These are phyloP conservation scores for Trichosporon sp. DNA, from an alignment of 1,284 basidiomycete species.

Conservation along the genomic window DNA sequence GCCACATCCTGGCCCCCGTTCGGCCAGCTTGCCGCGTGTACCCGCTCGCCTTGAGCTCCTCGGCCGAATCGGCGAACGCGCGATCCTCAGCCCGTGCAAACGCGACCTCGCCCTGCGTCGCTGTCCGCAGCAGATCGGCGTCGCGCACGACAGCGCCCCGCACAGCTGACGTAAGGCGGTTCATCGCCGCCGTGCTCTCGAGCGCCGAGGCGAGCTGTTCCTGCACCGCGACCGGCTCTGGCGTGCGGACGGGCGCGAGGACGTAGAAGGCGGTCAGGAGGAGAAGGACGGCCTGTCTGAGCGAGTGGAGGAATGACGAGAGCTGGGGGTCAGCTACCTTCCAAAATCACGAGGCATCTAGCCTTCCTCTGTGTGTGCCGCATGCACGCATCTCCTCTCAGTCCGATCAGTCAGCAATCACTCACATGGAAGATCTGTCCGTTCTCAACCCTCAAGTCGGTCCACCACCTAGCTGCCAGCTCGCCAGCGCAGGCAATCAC, in stretches of 20 bases:
- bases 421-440: conserved; percentile 35
- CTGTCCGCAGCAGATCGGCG: conserved; percentile 7
- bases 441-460: conserved; percentile 24
- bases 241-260: conserved; percentile 24
- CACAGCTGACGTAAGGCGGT: conserved; percentile 20
- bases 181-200: conserved; percentile 13
- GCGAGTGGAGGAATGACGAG: conserved; percentile 21
- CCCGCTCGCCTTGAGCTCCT: background rate
- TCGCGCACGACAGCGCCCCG: conserved; percentile 18
- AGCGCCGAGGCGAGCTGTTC: background rate
- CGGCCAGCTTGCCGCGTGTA: background rate
- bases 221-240: background rate
- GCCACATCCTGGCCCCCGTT: background rate
- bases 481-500: conserved; percentile 12
- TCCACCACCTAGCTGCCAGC: conserved; percentile 19
- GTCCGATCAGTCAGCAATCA: too few species aligned
- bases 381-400: too few species aligned
- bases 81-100: conserved; percentile 5
- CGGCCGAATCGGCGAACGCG: conserved; percentile 1
- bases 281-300: conserved; percentile 25
- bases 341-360: too few species aligned
- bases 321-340: conserved; percentile 21
- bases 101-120: background rate
- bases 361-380: too few species aligned
- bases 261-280: conserved; percentile 27